Base-by-base conservation (phyloP, 2,329 filamentous ascomycete genomes). In the Colletotrichum liaoningense region DNA sequence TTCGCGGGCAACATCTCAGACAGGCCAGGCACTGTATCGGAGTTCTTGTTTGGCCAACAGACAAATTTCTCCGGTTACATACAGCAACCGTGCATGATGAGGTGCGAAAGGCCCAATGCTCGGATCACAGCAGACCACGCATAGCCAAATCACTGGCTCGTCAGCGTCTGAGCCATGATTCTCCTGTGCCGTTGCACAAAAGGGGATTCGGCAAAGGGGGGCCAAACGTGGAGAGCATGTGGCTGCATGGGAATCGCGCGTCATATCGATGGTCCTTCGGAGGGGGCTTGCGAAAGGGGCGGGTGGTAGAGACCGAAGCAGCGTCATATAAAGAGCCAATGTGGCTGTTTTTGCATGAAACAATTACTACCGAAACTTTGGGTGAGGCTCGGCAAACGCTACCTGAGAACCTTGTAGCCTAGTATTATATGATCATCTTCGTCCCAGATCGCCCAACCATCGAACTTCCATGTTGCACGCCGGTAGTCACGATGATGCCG, bases 21-120 rank as follows among this genome's bases (percentile, higher is more conserved):
- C 73, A 67, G 57, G 22, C 19, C 63, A 59, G 57, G n/a, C 54
- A 63, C 59, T 54, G 72, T 67, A 59, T 62, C n/a, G 24, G 63
- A 73, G 52, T 55, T 55, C 46, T 63, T 26, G 72, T 72, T 72
- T 72, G 63, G 62, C 52, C 62, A 42, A 60, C 26, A 72, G 57
- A 55, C 69, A 68, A 55, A 49, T 28, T 63, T 54, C 28, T 67
- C 68, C 72, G 63, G 69, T 73, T 74, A 74, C 72, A 59, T 68
- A 74, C 69, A 74, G 63, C 30, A 72, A 56, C 30, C 54, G 52
- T 63, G 24, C 63, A 46, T 30, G 46, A 19, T 28, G 69, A 67
- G 30, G 35, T 30, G 46, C 62, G 52, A 65, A 57, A 49, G 69
- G 63, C 38, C 69, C 57, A 68, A 55, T 55, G 35, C 52, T 64